A percentile compares a stretch with the other conserved stretches of the same genome.
Conservation (phyloP, 352 stramenopile genomes). For the Phytopythium helicoides region DNA sequence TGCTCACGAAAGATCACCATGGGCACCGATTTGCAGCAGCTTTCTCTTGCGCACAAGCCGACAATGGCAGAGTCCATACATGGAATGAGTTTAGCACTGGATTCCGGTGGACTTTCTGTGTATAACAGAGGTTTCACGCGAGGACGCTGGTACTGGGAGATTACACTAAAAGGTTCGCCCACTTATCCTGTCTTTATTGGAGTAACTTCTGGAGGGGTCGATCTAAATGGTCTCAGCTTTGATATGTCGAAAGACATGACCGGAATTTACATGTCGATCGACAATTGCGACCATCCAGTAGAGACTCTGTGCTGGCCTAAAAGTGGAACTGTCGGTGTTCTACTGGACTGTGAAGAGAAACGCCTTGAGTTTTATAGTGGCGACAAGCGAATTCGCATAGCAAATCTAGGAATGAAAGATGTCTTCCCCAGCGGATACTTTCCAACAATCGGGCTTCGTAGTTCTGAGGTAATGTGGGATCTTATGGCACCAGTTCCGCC, state of each 20-base stretch:
- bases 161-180: constrained; percentile 47
- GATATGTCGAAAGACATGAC: background rate
- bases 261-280: background rate
- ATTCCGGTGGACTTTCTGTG: constrained; percentile 51
- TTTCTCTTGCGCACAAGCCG: constrained; percentile 47
- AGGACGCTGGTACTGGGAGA: constrained; percentile 83
- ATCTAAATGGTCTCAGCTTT: constrained; percentile 50
- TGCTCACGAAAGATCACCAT: constrained; percentile 61
- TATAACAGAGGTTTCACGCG: constrained; percentile 58
- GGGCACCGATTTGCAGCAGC: constrained; percentile 59
- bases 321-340: constrained; percentile 38
- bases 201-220: constrained; percentile 40
- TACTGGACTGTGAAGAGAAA: constrained; percentile 62
- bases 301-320: background rate
- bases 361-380: constrained; percentile 63
- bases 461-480: constrained; percentile 68
- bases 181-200: constrained; percentile 73
- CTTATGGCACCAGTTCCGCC: constrained; percentile 47
- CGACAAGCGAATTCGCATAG: constrained; percentile 28
- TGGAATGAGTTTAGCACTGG: background rate
- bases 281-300: background rate
- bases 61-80: background rate
- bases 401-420: constrained; percentile 21
- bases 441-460: constrained; percentile 52
- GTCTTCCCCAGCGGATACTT: constrained; percentile 31